Base-by-base conservation (phyloP, 768 basidiomycete species). In the Pulveroboletus frians region DNA sequence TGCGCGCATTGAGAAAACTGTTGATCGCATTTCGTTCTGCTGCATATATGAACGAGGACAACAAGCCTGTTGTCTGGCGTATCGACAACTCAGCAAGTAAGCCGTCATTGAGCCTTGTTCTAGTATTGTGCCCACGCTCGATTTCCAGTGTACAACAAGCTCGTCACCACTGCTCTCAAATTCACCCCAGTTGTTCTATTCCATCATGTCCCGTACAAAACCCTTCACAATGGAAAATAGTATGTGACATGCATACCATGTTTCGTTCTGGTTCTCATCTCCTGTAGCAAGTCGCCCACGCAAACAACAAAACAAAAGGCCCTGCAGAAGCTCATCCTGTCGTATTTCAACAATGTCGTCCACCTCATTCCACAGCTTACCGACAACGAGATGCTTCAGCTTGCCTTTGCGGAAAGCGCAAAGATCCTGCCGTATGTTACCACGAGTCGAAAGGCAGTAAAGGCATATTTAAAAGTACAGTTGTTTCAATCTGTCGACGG, bases 21-120 rank as follows among this genome's bases (percentile, higher is more conserved):
- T 71, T 96, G 32, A 76, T 94, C 29, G 95, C 92, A 0, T 98
- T 98, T 76, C 80, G 94, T 45, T 82, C 92, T 6, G 95, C 93
- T 5, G 88, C 80, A 0, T 81, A 90, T 61, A 85, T 92, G 80
- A 92, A 96, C 60, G 88, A 92, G 54, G 90, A 92, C 9, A 77
- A 83, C 40, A 81, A 85, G 46, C 72, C 81, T 31, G 73, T 87
- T n/a, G 84, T 83, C 7, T 98, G 91, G 85, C 80, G 78, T 43
- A 92, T 98, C 45, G 87, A 95, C 58, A 88, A 74, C 63, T 76
- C 93, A 1, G 71, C 79, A 44, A 49, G 77, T 59, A 49, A 36
- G 30, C 7, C 15, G 10, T 34, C 5, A 8, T 37, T 1, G 18
- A 17, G 18, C 10, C 20, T 40, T n/a, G 15, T 42, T 20, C 5